Conservation (phyloP, 371 early-diverging fungal species). For the Mucor piriformis region DNA sequence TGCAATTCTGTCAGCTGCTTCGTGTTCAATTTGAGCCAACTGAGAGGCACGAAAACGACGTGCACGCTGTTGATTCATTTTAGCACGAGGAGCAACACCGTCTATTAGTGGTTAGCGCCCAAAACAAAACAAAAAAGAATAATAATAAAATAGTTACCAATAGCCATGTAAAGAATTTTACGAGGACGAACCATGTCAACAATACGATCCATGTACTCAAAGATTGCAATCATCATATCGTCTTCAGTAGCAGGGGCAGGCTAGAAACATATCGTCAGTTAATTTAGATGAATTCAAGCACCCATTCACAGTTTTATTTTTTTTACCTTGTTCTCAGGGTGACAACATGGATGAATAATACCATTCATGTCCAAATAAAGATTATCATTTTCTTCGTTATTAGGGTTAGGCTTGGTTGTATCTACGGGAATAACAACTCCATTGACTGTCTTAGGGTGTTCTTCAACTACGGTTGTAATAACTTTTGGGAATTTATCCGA, state of each 20-base stretch:
- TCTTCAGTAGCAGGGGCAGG: conserved; percentile 92
- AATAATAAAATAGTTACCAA: conserved; percentile 58
- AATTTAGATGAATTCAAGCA: too few relatives aligned
- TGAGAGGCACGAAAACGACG: conserved; percentile 96
- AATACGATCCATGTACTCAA: conserved; percentile 94
- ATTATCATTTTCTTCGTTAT: conserved; percentile 93
- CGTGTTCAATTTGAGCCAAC: conserved; percentile 78
- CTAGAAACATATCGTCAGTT: conserved; percentile 32
- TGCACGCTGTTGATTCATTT: conserved; percentile 99
- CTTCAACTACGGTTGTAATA: conserved; percentile 79
- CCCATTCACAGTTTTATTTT: too few relatives aligned
- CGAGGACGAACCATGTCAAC: conserved; percentile 91
- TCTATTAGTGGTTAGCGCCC: conserved; percentile 57
- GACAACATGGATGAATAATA: conserved; percentile 98
- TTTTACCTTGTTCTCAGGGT: conserved; percentile 86
- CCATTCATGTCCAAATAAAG: conserved; percentile 99
- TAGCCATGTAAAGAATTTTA: conserved; percentile 96
- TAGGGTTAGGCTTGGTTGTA: conserved; percentile 90
- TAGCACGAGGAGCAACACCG: conserved; percentile 99
- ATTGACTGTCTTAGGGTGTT: conserved; percentile 67
- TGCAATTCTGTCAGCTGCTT: conserved; percentile 71
- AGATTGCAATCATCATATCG: conserved; percentile 94
- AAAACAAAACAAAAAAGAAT: neutral
- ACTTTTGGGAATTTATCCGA: conserved; percentile 94
- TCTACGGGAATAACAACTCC: conserved; percentile 84